phyloP scores from a whole-genome alignment of 371 early-diverging fungal genomes.

The Mortierella polycephala region DNA sequence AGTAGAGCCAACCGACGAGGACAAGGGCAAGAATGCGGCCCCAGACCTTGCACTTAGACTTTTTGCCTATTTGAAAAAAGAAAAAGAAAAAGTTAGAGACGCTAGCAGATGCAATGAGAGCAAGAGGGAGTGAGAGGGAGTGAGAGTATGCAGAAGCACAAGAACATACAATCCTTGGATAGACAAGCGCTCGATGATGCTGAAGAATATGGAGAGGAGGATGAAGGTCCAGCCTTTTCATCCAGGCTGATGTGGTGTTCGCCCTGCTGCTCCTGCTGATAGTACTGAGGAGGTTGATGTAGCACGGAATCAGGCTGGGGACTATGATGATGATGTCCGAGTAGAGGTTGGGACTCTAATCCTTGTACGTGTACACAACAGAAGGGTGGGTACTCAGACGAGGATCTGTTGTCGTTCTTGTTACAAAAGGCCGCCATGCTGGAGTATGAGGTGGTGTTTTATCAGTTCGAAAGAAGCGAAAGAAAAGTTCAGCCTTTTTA shows the following conservation, averaged over 20 bases:
- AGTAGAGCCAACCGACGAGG: slow-evolving; percentile 11
- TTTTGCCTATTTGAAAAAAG: slow-evolving; percentile 2
- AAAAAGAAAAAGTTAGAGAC: no score
- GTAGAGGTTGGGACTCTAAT: slow-evolving; percentile 20
- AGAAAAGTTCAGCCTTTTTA: no score
- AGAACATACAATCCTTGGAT: no score
- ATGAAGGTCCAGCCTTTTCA: slow-evolving; percentile 1
- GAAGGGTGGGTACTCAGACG: slow-evolving; percentile 13
- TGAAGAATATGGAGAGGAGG: neutral
- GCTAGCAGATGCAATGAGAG: no score
- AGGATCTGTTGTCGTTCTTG: no score
- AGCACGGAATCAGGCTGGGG: neutral
- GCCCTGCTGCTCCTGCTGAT: neutral
- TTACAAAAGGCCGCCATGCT: no score
- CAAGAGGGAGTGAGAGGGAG: no score
- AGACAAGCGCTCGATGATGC: no score
- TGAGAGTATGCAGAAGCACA: no score
- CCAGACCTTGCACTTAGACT: neutral
- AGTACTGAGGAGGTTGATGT: neutral
- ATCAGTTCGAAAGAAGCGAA: no score
- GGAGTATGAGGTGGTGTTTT: no score
- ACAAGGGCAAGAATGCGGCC: neutral
- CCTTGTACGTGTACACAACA: slow-evolving; percentile 23
- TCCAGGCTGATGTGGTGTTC: slow-evolving; percentile 11
- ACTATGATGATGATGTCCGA: slow-evolving; percentile 16